These are phyloP conservation scores for Neoscytalidium dimidiatum DNA, from an alignment of 2,329 filamentous ascomycete species.

Conservation along the genomic window DNA sequence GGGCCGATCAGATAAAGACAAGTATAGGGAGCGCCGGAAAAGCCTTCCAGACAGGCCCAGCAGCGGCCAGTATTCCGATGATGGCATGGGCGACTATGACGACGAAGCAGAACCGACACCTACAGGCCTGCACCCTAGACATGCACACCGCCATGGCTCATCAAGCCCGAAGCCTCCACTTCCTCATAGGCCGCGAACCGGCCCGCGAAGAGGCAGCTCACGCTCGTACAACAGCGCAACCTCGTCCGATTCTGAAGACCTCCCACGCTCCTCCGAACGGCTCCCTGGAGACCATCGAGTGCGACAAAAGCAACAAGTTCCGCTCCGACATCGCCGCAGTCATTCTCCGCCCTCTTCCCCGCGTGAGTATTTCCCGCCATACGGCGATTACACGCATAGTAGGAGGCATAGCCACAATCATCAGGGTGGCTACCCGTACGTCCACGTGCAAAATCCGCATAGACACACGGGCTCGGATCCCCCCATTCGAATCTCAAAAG, in stretches of 20 bases:
- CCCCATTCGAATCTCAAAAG: not conserved
- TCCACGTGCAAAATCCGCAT: slow-evolving; percentile 1
- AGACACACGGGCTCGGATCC: slow-evolving; percentile 13
- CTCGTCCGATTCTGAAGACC: slow-evolving; percentile 9
- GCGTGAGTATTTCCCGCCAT: slow-evolving; percentile 40
- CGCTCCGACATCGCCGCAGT: slow-evolving; percentile 42
- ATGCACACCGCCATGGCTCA: not conserved
- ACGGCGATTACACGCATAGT: slow-evolving; percentile 32
- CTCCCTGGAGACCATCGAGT: not conserved
- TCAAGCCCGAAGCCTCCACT: slow-evolving; percentile 9
- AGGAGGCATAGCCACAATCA: slow-evolving; percentile 14
- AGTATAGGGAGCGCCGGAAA: slow-evolving; percentile 27
- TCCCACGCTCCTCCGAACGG: not conserved
- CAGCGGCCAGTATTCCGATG: slow-evolving; percentile 1
- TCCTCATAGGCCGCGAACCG: not conserved
- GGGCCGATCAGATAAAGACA: slow-evolving; percentile 21
- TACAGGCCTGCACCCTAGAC: slow-evolving; percentile 28
- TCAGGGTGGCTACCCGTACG: not conserved
- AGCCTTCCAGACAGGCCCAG: slow-evolving; percentile 30
- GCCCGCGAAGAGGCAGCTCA: not conserved
- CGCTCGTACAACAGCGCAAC: slow-evolving; percentile 7
- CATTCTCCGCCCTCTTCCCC: slow-evolving; percentile 45
- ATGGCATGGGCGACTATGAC: slow-evolving; percentile 24
- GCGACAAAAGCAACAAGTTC: slow-evolving; percentile 25
- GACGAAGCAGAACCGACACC: slow-evolving; percentile 23